Percentiles rank a stretch among this genome's conserved stretches.
Conservation (phyloP, 2,329 filamentous ascomycete genomes). For the Clonostachys chloroleuca region DNA sequence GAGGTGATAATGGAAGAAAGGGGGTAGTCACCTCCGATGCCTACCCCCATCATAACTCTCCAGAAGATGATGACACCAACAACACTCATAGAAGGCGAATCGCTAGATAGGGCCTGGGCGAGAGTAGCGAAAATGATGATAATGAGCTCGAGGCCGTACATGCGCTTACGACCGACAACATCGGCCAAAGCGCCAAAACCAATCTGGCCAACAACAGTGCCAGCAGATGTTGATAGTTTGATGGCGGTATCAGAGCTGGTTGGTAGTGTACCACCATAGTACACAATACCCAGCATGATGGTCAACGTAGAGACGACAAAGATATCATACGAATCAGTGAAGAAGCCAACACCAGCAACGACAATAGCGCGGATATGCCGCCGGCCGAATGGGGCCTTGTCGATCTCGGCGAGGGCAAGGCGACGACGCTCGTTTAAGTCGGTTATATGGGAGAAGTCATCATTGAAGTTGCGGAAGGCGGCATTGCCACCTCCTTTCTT, state of each 20-base stretch:
- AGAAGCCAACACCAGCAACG: slow-evolving; percentile 83
- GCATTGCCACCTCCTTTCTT: slow-evolving; percentile 62
- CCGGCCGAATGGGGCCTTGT: slow-evolving; percentile 80
- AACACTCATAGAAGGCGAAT: slow-evolving; percentile 62
- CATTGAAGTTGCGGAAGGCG: slow-evolving; percentile 75
- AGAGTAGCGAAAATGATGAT: slow-evolving; percentile 82
- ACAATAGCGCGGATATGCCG: slow-evolving; percentile 75
- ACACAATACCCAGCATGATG: slow-evolving; percentile 75
- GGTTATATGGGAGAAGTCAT: slow-evolving; percentile 59
- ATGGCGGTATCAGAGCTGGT: slow-evolving; percentile 71
- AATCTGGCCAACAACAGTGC: slow-evolving; percentile 79
- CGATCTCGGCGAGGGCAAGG: slow-evolving; percentile 75
- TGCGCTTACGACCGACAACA: slow-evolving; percentile 79
- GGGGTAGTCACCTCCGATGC: slow-evolving; percentile 82
- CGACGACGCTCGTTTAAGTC: slow-evolving; percentile 77
- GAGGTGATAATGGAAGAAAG: slow-evolving; percentile 81
- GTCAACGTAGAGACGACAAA: slow-evolving; percentile 73
- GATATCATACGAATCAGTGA: slow-evolving; percentile 82
- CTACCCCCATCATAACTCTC: slow-evolving; percentile 76
- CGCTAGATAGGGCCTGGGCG: slow-evolving; percentile 70
- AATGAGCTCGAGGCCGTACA: slow-evolving; percentile 79
- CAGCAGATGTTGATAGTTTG: slow-evolving; percentile 83
- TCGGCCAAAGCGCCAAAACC: slow-evolving; percentile 79
- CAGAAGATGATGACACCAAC: slow-evolving; percentile 76
- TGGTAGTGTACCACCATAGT: slow-evolving; percentile 62